Base-by-base conservation (phyloP, 495 filamentous ascomycete genomes). In the Xylaria curta region DNA sequence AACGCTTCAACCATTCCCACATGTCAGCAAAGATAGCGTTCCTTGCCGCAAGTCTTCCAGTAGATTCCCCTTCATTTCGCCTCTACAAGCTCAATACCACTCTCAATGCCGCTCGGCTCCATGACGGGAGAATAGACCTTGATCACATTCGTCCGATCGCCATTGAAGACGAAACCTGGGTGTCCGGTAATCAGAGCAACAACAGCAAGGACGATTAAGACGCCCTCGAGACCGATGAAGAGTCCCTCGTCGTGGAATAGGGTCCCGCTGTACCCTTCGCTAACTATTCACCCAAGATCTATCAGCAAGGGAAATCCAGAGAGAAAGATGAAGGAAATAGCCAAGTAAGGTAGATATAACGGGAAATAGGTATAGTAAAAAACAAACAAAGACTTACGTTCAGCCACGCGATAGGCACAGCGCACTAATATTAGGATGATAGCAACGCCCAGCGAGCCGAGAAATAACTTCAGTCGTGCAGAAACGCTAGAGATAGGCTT, bases 331-430 rank as follows among this genome's bases (percentile, higher is more conserved):
- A 21, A 26, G 2, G 5, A 17, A 36, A 42, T 17, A 12, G 4
- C 3, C 15, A 28, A 31, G 21, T 28, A 46, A 13, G 31, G 12
- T 3, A 13, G 5, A 4, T n/a, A 42, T 3, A 54, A 47, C 0
- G 0, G 44, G 7, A 36, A 10, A 33, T 42, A 13, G 38, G 38
- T 3, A 3, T 2, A 42, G 38, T 13, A 13, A 12, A 8, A 58
- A 1, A 46, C 6, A 51, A 26, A 66, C 12, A 53, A 19, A 19
- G 42, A 68, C 65, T 56, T 17, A 68, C 65, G 73, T 73, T 89
- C 87, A 21, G 78, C 85, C 60, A 88, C 82, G 9, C 87, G 79
- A 71, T 86, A 89, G 2, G 72, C 73, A 75, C 87, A 88, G 5
- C 87, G 73, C 10, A 79, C 81, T 24, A 86, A 71, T 51, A 88